A percentile compares a stretch with the other conserved stretches of the same genome.
Evolutionary conservation across 345 rosid genomes (phyloP).

Genomic region (Populus alba): DNA sequence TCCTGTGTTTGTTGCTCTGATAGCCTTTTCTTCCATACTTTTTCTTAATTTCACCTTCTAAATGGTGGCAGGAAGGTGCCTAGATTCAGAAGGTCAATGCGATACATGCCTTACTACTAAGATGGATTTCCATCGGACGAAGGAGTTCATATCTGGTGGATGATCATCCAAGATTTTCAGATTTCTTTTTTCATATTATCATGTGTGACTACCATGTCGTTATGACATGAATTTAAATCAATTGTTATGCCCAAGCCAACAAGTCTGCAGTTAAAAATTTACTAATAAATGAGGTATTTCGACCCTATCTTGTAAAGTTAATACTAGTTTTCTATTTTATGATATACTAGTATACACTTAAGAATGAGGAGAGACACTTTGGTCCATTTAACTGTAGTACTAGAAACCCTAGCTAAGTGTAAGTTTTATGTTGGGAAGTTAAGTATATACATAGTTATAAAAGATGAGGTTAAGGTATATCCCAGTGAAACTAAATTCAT

Average conservation of each 20-base stretch:
- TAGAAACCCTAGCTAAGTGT: no score
- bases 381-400: no score
- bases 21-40: background rate
- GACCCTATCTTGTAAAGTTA: no score
- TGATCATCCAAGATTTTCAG: background rate
- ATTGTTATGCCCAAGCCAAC: background rate
- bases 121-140: background rate
- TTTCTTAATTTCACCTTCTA: background rate
- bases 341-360: no score
- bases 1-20: background rate
- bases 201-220: background rate
- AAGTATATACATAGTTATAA: no score
- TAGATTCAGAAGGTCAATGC: constrained; percentile 78
- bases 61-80: constrained; percentile 72
- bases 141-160: background rate
- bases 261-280: background rate
- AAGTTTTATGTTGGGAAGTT: no score
- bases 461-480: no score
- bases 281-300: no score
- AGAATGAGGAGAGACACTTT: no score
- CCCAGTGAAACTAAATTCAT: no score
- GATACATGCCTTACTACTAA: constrained; percentile 90
- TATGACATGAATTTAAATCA: background rate
- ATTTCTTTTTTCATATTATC: background rate
- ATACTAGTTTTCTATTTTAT: no score